These are phyloP conservation scores for Melastoma malabathricum DNA, from an alignment of 345 rosid genomes.

Conservation along the genomic window DNA sequence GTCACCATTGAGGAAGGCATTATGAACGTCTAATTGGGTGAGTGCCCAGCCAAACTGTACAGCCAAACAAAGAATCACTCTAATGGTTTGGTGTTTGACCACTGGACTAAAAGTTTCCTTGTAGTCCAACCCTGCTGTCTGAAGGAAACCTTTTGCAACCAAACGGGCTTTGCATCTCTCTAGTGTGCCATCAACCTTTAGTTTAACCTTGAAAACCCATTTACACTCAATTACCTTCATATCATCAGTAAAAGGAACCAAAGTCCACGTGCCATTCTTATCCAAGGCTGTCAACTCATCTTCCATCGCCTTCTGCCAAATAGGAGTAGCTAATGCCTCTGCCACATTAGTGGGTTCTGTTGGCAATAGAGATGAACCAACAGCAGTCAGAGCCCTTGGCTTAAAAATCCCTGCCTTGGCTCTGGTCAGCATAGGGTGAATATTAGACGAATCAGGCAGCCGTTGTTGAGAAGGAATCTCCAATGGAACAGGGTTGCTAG, in stretches of 20 bases:
- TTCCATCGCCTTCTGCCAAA: not conserved
- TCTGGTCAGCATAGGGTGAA: not conserved
- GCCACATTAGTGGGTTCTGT: not conserved
- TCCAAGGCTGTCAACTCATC: not conserved
- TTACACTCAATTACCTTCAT: not conserved
- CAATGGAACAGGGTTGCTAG: too few species aligned
- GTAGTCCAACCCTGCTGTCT: not conserved
- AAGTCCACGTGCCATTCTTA: not conserved
- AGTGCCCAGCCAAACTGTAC: too few species aligned
- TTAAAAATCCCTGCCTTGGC: not conserved
- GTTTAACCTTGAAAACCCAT: not conserved
- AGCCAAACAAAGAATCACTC: not conserved
- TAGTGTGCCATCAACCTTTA: not conserved
- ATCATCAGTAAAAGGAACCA: not conserved
- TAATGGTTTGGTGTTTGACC: not conserved
- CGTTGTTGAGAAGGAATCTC: too few species aligned
- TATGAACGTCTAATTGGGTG: too few species aligned
- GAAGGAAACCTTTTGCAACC: not conserved
- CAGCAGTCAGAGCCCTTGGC: not conserved
- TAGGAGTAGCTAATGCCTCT: not conserved
- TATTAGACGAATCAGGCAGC: too few species aligned
- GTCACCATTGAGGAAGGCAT: too few species aligned
- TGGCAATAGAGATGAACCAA: not conserved
- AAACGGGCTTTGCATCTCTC: not conserved
- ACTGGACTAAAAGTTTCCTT: not conserved